Evolutionary conservation across 108 stramenopile genomes (phyloP).

Genomic region (Cyclotella baltica): DNA sequence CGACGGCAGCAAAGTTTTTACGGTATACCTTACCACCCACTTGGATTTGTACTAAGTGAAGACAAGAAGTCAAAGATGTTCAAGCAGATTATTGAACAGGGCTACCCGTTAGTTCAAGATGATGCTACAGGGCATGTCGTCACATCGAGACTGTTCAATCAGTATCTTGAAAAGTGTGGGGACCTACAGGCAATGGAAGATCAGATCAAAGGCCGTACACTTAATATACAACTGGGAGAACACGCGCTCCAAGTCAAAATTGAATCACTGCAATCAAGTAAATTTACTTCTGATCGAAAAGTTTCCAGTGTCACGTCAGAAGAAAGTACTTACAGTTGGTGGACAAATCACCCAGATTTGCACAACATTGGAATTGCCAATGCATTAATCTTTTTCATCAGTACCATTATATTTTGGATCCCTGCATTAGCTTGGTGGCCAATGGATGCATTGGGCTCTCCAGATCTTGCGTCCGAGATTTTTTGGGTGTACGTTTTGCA

Average conservation of each 20-base stretch:
- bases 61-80: background rate
- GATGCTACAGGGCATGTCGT: background rate
- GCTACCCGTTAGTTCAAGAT: background rate
- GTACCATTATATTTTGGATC: background rate
- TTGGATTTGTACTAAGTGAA: background rate
- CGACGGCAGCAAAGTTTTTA: background rate
- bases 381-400: background rate
- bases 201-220: background rate
- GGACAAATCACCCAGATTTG: background rate
- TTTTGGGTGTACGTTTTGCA: background rate
- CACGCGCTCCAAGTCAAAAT: background rate
- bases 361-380: background rate
- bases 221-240: background rate
- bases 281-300: too few species aligned
- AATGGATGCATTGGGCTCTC: background rate
- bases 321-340: background rate
- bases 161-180: background rate
- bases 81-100: background rate
- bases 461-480: background rate
- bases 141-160: background rate
- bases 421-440: background rate
- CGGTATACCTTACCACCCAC: background rate
- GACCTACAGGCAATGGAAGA: background rate
- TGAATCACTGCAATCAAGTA: too few species aligned
- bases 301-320: background rate